Evolutionary conservation across 2,329 filamentous ascomycete genomes (phyloP).

Genomic region (Aplosporella prunicola): DNA sequence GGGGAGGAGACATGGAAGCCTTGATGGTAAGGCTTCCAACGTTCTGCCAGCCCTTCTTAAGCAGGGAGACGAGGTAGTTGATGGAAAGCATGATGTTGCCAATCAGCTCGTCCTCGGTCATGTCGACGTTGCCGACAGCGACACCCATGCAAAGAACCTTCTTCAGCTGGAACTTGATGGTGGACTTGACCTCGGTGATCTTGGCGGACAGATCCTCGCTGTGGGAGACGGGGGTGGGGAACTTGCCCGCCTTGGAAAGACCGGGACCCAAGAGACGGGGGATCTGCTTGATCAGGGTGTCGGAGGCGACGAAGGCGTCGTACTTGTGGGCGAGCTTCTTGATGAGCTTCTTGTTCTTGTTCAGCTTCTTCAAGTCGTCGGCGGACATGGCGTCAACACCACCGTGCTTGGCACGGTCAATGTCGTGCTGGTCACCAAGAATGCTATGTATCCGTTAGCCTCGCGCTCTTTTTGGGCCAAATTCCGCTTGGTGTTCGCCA

Average conservation of each 20-base stretch:
- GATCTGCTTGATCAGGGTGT: constrained; percentile 98
- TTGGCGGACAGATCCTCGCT: constrained; percentile 84
- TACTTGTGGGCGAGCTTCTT: constrained; percentile 99
- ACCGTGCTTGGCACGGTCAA: constrained; percentile 99
- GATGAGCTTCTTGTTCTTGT: constrained; percentile 99
- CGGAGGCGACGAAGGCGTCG: constrained; percentile 97
- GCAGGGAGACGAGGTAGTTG: constrained; percentile 98
- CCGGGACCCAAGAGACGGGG: constrained; percentile 97
- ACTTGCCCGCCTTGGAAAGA: constrained; percentile 99
- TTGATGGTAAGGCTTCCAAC: constrained; percentile 99
- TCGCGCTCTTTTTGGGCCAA: neutral
- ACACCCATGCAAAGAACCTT: constrained; percentile 99
- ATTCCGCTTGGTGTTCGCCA: neutral
- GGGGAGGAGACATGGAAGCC: constrained; percentile 98
- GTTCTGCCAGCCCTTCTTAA: constrained; percentile 99
- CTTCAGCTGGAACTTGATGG: constrained; percentile 99
- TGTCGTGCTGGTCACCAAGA: constrained; percentile 93
- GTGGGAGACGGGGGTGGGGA: constrained; percentile 98
- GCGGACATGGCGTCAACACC: constrained; percentile 97
- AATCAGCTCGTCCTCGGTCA: constrained; percentile 92
- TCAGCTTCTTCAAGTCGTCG: constrained; percentile 99
- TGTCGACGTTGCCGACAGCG: constrained; percentile 95
- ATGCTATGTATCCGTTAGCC: constrained; percentile 45
- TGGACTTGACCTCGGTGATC: constrained; percentile 99
- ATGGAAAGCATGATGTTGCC: constrained; percentile 99